Percentiles rank a stretch among this genome's conserved stretches.
Evolutionary conservation across 2,329 filamentous ascomycete genomes (phyloP).

Genomic region (Claviceps humidiphila): DNA sequence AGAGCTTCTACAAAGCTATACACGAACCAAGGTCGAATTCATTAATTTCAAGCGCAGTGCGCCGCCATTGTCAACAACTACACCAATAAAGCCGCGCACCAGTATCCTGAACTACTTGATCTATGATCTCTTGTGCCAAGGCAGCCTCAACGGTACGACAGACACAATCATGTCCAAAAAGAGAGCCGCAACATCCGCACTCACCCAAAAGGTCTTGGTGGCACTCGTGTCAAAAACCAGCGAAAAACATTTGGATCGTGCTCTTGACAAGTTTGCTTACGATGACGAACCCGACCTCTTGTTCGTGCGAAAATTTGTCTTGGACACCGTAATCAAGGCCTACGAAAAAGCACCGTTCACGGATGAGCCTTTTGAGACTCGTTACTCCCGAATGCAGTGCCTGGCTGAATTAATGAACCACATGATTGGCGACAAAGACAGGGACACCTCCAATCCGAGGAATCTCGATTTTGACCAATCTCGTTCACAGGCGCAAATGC

Average conservation of each 20-base stretch:
- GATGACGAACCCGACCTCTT: conserved; percentile 74
- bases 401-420: conserved; percentile 86
- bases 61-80: conserved; percentile 67
- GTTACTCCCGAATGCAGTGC: conserved; percentile 77
- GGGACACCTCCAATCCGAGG: conserved; percentile 33
- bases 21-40: conserved; percentile 91
- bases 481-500: conserved; percentile 67
- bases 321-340: conserved; percentile 83
- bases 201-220: conserved; percentile 76
- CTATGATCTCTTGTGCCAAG: conserved; percentile 54
- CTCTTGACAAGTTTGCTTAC: conserved; percentile 44
- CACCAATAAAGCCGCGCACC: conserved; percentile 86
- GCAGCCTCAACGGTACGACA: conserved; percentile 51
- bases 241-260: conserved; percentile 52
- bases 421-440: conserved; percentile 74
- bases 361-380: conserved; percentile 66
- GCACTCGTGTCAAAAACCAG: conserved; percentile 79
- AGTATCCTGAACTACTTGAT: conserved; percentile 90
- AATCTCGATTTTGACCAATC: conserved; percentile 25
- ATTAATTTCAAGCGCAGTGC: conserved; percentile 97
- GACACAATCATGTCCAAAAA: conserved; percentile 74
- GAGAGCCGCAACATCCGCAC: conserved; percentile 68
- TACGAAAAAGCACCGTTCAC: conserved; percentile 79
- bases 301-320: conserved; percentile 87
- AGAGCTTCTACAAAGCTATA: conserved; percentile 84